Conservation (phyloP, 306 rosid species). For the Phaseolus lunatus region DNA sequence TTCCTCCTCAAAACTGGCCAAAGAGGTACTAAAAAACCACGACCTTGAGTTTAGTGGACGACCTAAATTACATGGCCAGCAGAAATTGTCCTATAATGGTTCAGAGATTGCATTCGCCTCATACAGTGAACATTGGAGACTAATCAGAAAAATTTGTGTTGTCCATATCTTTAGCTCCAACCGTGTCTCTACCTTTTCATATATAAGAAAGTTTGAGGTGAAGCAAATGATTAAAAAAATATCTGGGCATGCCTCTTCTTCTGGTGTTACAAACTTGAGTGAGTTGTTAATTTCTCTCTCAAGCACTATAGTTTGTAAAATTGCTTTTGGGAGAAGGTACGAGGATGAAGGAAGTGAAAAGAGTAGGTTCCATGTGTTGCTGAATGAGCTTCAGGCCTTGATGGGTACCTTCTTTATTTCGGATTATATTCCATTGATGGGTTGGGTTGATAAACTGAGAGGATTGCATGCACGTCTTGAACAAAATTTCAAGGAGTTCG, state of each 20-base stretch:
- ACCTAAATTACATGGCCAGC: neutral
- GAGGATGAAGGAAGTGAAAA: constrained; percentile 35
- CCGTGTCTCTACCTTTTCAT: neutral
- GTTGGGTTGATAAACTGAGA: constrained; percentile 13
- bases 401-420: neutral
- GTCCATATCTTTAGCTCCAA: neutral
- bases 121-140: neutral
- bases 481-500: neutral
- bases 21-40: neutral
- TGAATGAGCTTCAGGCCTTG: neutral
- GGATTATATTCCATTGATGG: constrained; percentile 21
- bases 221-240: neutral
- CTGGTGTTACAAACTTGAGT: neutral
- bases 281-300: neutral
- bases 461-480: neutral
- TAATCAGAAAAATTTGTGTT: constrained; percentile 14
- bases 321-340: constrained; percentile 22
- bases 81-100: constrained; percentile 17
- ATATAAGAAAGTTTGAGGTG: constrained; percentile 13
- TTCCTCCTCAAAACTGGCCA: constrained; percentile 8
- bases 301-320: neutral
- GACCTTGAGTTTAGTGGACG: neutral
- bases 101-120: neutral
- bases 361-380: constrained; percentile 19
- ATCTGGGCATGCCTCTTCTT: neutral